These are phyloP conservation scores for Myriosclerotinia curreyana DNA, from an alignment of 2,329 filamentous ascomycete genomes.

Conservation along the genomic window DNA sequence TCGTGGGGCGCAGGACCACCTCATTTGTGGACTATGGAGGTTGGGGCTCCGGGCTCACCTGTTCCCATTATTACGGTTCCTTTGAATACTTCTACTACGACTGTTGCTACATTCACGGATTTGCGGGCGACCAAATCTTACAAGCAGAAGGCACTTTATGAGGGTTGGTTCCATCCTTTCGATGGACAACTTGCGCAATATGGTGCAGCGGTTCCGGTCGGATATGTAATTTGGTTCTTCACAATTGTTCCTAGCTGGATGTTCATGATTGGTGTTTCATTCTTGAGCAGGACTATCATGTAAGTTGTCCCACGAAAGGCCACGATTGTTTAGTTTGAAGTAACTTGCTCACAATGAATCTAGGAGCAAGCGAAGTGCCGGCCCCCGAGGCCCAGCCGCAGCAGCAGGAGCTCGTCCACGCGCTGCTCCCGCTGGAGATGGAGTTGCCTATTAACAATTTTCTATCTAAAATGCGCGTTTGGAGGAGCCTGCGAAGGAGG, in stretches of 20 bases:
- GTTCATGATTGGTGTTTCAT: slow-evolving; percentile 73
- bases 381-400: slow-evolving; percentile 27
- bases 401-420: slow-evolving; percentile 28
- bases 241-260: slow-evolving; percentile 69
- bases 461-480: not conserved
- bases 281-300: slow-evolving; percentile 73
- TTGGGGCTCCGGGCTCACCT: slow-evolving; percentile 62
- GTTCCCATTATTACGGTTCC: slow-evolving; percentile 63
- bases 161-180: slow-evolving; percentile 74
- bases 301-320: slow-evolving; percentile 47
- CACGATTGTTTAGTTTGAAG: slow-evolving; percentile 4
- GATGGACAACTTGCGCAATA: slow-evolving; percentile 64
- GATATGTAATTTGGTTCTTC: slow-evolving; percentile 65
- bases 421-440: slow-evolving; percentile 33
- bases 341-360: slow-evolving; percentile 22
- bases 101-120: slow-evolving; percentile 59
- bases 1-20: slow-evolving; percentile 65
- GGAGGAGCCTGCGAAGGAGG: too few relatives aligned
- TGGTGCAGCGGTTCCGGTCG: slow-evolving; percentile 60
- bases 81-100: slow-evolving; percentile 68
- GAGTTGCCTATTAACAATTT: slow-evolving; percentile 24
- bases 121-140: slow-evolving; percentile 56
- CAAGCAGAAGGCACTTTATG: slow-evolving; percentile 48
- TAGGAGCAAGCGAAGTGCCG: slow-evolving; percentile 25
- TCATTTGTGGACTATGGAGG: slow-evolving; percentile 63